Percentiles rank a stretch among this genome's conserved stretches.
Conservation (phyloP, 208 protist genomes). For the Leishmania braziliensis region DNA sequence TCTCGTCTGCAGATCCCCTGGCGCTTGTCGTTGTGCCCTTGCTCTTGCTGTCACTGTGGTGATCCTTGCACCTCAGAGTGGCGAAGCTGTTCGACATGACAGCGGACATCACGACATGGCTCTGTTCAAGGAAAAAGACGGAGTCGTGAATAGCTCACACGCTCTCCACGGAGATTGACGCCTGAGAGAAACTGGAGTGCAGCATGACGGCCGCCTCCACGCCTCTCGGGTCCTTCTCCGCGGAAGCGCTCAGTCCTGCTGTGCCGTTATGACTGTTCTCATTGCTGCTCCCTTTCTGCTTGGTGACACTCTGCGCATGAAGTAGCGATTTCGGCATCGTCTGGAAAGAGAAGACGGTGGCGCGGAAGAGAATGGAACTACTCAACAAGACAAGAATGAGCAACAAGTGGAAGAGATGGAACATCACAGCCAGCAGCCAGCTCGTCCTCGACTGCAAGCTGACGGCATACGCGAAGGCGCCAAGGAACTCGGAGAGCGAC, state of each 20-base stretch:
- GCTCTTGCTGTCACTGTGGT: not conserved
- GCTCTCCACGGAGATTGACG: slow-evolving; percentile 33
- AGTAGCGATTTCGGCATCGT: slow-evolving; percentile 40
- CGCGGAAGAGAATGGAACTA: slow-evolving; percentile 43
- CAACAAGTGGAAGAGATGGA: slow-evolving; percentile 41
- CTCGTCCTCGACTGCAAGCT: slow-evolving; percentile 33
- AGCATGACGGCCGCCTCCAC: not conserved
- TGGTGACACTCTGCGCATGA: slow-evolving; percentile 32
- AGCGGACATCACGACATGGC: slow-evolving; percentile 34
- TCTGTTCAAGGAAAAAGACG: slow-evolving; percentile 45
- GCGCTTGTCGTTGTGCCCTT: not conserved
- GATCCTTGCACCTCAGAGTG: slow-evolving; percentile 7
- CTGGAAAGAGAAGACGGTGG: slow-evolving; percentile 43
- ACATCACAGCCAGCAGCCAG: slow-evolving; percentile 29
- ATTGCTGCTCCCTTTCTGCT: slow-evolving; percentile 5
- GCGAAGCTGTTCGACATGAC: slow-evolving; percentile 39
- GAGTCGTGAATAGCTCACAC: slow-evolving; percentile 56
- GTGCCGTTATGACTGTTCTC: not conserved
- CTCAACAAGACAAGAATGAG: slow-evolving; percentile 36
- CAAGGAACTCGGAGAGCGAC: slow-evolving; percentile 15
- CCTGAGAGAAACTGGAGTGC: slow-evolving; percentile 4
- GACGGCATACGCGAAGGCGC: slow-evolving; percentile 25
- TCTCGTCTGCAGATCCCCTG: not conserved
- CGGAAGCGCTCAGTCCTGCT: not conserved
- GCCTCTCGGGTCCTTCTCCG: not conserved